Conservation (phyloP, 1,284 basidiomycete species). For the Puccinia coronata region DNA sequence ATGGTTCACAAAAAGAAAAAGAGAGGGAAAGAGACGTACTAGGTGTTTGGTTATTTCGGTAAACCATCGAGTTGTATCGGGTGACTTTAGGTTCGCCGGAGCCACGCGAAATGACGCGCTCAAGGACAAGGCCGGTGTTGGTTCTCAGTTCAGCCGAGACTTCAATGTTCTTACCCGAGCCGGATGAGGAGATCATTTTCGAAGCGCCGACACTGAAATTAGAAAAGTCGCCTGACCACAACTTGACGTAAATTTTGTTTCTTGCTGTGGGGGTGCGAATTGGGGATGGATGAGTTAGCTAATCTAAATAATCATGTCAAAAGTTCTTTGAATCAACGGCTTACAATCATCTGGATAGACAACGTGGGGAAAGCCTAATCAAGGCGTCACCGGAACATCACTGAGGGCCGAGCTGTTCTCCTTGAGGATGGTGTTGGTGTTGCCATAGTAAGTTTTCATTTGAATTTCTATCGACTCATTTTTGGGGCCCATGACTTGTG, state of each 20-base stretch:
- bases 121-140: slow-evolving; percentile 71
- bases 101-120: slow-evolving; percentile 76
- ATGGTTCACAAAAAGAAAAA: no score
- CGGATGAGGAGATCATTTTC: slow-evolving; percentile 48
- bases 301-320: background rate
- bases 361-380: slow-evolving; percentile 95
- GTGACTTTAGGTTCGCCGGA: slow-evolving; percentile 78
- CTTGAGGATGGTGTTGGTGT: slow-evolving; percentile 71
- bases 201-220: slow-evolving; percentile 40
- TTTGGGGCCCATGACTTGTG: slow-evolving; percentile 59
- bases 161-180: slow-evolving; percentile 69
- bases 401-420: slow-evolving; percentile 86
- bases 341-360: slow-evolving; percentile 92
- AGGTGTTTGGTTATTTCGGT: slow-evolving; percentile 64
- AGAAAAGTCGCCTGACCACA: slow-evolving; percentile 50
- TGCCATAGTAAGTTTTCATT: slow-evolving; percentile 69
- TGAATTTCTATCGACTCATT: slow-evolving; percentile 49
- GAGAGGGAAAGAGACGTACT: slow-evolving; percentile 50
- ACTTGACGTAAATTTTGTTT: slow-evolving; percentile 49
- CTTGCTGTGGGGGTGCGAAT: slow-evolving; percentile 13
- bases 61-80: slow-evolving; percentile 85
- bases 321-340: slow-evolving; percentile 63
- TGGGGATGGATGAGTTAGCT: background rate
- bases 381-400: slow-evolving; percentile 75
- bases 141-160: slow-evolving; percentile 86